These are phyloP conservation scores for Pseudogymnoascus sp. DNA, from an alignment of 2,329 filamentous ascomycete species.

Conservation along the genomic window DNA sequence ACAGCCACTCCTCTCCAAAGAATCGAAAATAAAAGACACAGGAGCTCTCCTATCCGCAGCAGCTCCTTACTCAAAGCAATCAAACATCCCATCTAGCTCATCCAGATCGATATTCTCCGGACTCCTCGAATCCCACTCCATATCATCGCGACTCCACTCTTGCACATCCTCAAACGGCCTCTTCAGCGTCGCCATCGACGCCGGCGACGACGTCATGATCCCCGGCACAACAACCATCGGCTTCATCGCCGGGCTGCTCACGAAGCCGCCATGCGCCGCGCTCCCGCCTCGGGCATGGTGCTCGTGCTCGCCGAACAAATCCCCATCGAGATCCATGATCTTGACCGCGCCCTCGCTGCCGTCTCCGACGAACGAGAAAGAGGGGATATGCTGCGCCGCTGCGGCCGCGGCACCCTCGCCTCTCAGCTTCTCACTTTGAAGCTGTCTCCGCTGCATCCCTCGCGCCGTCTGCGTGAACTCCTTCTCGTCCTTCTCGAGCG, in stretches of 20 bases:
- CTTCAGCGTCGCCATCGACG: constrained; percentile 33
- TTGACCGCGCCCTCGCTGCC: constrained; percentile 22
- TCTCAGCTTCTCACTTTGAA: constrained; percentile 47
- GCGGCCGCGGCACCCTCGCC: constrained; percentile 32
- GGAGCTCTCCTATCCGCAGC: neutral
- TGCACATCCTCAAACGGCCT: constrained; percentile 37
- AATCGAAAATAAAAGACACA: neutral
- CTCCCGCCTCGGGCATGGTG: constrained; percentile 20
- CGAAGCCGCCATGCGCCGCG: constrained; percentile 31
- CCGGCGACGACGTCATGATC: constrained; percentile 35
- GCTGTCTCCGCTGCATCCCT: constrained; percentile 61
- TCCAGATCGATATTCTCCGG: constrained; percentile 88
- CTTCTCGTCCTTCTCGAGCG: constrained; percentile 86
- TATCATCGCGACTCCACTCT: constrained; percentile 30
- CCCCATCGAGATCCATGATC: constrained; percentile 26
- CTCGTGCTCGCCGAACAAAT: constrained; percentile 25
- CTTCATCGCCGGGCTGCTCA: constrained; percentile 50
- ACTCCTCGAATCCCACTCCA: constrained; percentile 57
- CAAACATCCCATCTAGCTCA: constrained; percentile 82
- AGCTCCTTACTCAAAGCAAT: constrained; percentile 43
- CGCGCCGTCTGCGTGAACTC: constrained; percentile 96
- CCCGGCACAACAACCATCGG: constrained; percentile 38
- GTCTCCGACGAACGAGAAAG: neutral
- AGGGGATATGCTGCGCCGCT: constrained; percentile 22
- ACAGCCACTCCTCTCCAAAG: neutral